These are phyloP conservation scores for Beta vulgaris DNA, from an alignment of 148 eudicot genomes.

Conservation along the genomic window DNA sequence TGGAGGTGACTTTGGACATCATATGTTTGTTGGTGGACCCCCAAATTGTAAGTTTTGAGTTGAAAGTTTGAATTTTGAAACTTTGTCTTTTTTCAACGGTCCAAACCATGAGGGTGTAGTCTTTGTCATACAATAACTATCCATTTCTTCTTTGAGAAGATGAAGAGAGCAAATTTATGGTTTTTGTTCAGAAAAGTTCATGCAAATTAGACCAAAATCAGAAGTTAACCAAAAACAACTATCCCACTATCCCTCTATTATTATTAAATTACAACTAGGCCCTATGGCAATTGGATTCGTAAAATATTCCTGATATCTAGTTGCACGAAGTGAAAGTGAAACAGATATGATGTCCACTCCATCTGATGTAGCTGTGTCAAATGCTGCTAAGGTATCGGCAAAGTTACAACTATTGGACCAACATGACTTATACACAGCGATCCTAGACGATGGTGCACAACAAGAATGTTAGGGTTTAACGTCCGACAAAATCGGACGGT, in stretches of 20 bases:
- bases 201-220: too few relatives aligned
- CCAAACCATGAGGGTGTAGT: background rate
- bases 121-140: too few relatives aligned
- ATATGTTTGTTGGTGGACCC: conserved; percentile 16
- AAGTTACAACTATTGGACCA: conserved; percentile 32
- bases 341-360: conserved; percentile 57
- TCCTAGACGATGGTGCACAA: conserved; percentile 42
- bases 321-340: conserved; percentile 37
- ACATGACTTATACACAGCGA: conserved; percentile 52
- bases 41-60: background rate
- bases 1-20: background rate
- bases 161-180: too few relatives aligned
- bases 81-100: background rate
- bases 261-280: too few relatives aligned
- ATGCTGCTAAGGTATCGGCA: conserved; percentile 48
- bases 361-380: conserved; percentile 56
- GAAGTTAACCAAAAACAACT: too few relatives aligned
- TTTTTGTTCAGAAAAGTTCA: too few relatives aligned
- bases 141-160: too few relatives aligned
- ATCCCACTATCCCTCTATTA: too few relatives aligned
- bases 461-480: too few relatives aligned
- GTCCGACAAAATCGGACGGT: too few relatives aligned
- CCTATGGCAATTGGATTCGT: conserved; percentile 49
- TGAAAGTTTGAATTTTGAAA: background rate
- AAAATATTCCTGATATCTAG: conserved; percentile 24